Conservation (phyloP, 2,329 filamentous ascomycete species). For the Pseudogymnoascus verrucosus region DNA sequence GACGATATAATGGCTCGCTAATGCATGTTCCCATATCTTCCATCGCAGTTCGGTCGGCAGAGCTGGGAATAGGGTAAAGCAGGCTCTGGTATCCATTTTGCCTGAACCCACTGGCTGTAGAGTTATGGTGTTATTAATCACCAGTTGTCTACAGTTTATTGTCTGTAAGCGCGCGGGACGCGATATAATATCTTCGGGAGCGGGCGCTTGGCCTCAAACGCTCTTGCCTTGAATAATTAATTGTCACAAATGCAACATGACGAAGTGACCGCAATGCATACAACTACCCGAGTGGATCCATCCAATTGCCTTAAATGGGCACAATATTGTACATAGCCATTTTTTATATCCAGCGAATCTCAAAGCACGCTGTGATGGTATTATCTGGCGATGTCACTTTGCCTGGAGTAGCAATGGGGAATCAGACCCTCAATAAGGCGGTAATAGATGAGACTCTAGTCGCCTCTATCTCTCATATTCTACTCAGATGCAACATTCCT, state of each 20-base stretch:
- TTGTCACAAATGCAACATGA: too few species aligned
- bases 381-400: background rate
- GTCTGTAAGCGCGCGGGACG: background rate
- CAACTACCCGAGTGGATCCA: too few species aligned
- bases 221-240: too few species aligned
- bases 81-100: background rate
- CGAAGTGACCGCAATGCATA: too few species aligned
- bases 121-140: background rate
- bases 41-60: constrained; percentile 23
- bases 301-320: too few species aligned
- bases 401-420: background rate
- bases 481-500: background rate
- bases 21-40: constrained; percentile 20
- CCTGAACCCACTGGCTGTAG: background rate
- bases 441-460: background rate
- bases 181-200: too few species aligned
- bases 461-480: background rate
- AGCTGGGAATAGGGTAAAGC: constrained; percentile 17
- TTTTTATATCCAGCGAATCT: background rate
- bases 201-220: too few species aligned
- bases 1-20: constrained; percentile 18
- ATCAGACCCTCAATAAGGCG: background rate
- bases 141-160: background rate
- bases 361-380: background rate
- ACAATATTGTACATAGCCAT: too few species aligned